A percentile compares a stretch with the other conserved stretches of the same genome.
Conservation (phyloP, 1,139 yeast species). For the Sugiyamaella novakii region DNA sequence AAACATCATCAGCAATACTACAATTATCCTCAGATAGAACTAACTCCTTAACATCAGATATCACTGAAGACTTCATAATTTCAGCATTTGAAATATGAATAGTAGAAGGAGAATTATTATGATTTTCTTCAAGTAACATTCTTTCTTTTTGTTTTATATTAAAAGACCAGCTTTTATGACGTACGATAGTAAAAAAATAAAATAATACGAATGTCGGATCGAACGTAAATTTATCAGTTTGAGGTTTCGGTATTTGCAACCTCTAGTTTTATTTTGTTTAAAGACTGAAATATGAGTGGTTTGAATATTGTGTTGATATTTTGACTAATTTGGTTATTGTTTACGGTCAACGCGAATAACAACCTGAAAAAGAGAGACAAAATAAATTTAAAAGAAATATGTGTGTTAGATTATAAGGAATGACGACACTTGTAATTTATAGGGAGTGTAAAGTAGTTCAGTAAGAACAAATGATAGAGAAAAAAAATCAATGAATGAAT, state of each 20-base stretch:
- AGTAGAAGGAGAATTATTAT: not conserved
- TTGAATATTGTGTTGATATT: too few species aligned
- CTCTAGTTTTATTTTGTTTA: too few species aligned
- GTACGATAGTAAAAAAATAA: not conserved
- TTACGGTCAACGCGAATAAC: not conserved
- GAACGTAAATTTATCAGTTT: not conserved
- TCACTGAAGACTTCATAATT: not conserved
- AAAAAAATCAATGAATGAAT: not conserved
- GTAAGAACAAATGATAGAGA: not conserved
- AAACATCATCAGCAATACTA: not conserved
- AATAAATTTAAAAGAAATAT: too few species aligned
- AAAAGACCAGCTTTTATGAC: slow-evolving; percentile 1
- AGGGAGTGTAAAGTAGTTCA: not conserved
- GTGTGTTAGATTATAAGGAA: not conserved
- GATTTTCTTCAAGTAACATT: not conserved
- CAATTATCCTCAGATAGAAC: not conserved
- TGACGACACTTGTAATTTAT: not conserved
- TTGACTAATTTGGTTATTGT: too few species aligned
- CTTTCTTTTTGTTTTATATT: not conserved
- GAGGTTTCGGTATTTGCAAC: too few species aligned
- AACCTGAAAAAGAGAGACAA: not conserved
- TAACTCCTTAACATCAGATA: not conserved
- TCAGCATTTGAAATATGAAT: not conserved
- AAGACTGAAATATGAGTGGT: too few species aligned
- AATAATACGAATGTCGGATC: not conserved